Evolutionary conservation across 2,329 filamentous ascomycete genomes (phyloP), one percentile per base, ranked within the genome.

Genomic region (Penicillium sp.): DNA sequence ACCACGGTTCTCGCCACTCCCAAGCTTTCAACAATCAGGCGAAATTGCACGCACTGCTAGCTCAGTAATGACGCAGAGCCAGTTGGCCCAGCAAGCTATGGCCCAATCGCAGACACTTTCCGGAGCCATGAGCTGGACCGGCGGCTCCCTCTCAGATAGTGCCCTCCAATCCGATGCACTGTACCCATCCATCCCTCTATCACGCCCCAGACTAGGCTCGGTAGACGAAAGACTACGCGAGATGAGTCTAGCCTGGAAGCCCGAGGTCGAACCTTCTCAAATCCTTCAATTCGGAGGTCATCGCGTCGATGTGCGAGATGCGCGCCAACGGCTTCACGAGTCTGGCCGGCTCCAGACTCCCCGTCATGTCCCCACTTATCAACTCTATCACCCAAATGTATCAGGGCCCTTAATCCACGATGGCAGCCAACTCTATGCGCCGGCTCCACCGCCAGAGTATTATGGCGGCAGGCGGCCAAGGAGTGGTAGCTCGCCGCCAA

Each of bases 401-500:
- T 69, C 66, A 2, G 66, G 65, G 1, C 66, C 67, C 3, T 39
- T 72, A 43, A 54, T 66, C 13, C 64, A 64, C 9, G 63, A 63
- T 16, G 38, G 59, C 10, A 57, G 28, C 13, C 53, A 53, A 26
- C 12, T 61, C 1, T 60, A 62, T 53, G 45, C 52, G 1, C 50
- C 58, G 15, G 56, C 52, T 5, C 56, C 45, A 10, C 49, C 34
- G 24, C 45, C 58, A 10, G 64, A 61, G 28, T 38, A 50, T 10
- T 61, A 62, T 7, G 55, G 47, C 0, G 55, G 47, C 0, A 47
- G 53, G 39, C 66, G 69, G 26, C 47, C 59, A 8, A 61, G 69
- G 21, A 70, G 69, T 52, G 68, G 68, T 4, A 70, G 68, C 47
- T 70, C 68, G 8, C 70, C 70, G 39, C 28, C 64, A 9, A 54